Conservation (phyloP, 139 green algal species). For the Ettlia oleoabundans region DNA sequence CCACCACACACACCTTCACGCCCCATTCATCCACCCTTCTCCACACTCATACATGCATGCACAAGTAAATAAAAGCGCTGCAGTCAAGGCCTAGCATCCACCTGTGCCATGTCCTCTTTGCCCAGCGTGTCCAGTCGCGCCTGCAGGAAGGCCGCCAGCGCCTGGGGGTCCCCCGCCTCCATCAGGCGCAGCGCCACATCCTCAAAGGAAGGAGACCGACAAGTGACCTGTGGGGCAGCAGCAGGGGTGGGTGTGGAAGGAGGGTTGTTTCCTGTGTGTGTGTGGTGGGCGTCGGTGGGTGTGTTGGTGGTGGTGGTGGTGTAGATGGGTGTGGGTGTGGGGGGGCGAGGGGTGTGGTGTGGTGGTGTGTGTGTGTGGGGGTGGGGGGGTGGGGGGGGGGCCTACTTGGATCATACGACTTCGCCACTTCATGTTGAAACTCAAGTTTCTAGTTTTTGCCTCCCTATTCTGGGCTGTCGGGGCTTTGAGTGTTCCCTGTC, state of each 20-base stretch:
- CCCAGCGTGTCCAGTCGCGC: slow-evolving; percentile 63
- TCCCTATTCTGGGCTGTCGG: too few species aligned
- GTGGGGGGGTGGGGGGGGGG: too few species aligned
- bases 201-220: slow-evolving; percentile 77
- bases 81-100: background rate
- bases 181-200: slow-evolving; percentile 86
- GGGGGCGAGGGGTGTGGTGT: too few species aligned
- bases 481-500: too few species aligned
- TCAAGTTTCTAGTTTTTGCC: too few species aligned
- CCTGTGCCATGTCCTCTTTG: slow-evolving; percentile 54
- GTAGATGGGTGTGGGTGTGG: background rate
- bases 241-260: background rate
- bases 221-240: slow-evolving; percentile 41
- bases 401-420: too few species aligned
- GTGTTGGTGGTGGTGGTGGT: background rate
- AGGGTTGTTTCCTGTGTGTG: background rate
- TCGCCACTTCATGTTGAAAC: too few species aligned
- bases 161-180: slow-evolving; percentile 54
- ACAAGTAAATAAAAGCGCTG: background rate
- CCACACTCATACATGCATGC: background rate
- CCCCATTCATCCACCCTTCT: background rate
- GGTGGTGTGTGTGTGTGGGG: too few species aligned
- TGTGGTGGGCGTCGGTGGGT: background rate
- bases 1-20: background rate
- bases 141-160: slow-evolving; percentile 67